These are phyloP conservation scores for Yamadazyma paraphyllophila DNA, from an alignment of 805 yeast genomes.

Conservation along the genomic window DNA sequence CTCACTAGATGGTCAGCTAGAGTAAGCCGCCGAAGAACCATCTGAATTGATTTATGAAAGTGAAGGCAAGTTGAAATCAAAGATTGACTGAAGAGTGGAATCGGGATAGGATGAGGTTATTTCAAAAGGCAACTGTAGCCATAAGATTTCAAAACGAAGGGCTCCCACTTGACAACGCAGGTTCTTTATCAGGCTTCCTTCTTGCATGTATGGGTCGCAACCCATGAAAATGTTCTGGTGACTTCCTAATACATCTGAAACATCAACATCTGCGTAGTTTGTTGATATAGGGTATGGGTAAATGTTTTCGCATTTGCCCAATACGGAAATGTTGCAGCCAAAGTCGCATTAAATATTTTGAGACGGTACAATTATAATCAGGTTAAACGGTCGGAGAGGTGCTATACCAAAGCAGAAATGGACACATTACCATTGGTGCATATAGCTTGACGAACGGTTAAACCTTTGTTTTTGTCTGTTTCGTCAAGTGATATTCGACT, in stretches of 20 bases:
- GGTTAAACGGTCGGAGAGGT: neutral
- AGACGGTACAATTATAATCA: neutral
- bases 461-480: too few species aligned
- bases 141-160: neutral
- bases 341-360: neutral
- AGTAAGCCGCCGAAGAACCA: conserved; percentile 2
- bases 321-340: conserved; percentile 7
- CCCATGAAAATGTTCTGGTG: too few species aligned
- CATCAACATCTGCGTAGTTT: neutral
- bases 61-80: neutral
- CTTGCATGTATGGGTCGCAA: neutral
- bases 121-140: conserved; percentile 1
- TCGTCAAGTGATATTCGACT: too few species aligned
- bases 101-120: neutral
- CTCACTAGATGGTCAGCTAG: conserved; percentile 3
- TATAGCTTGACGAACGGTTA: too few species aligned
- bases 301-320: conserved; percentile 3
- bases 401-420: too few species aligned
- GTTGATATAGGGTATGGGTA: neutral
- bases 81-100: neutral
- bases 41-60: neutral
- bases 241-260: neutral
- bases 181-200: too few species aligned
- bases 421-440: too few species aligned
- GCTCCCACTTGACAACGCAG: too few species aligned